phyloP scores from a whole-genome alignment of 345 rosid genomes.

The Gossypium mustelinum region DNA sequence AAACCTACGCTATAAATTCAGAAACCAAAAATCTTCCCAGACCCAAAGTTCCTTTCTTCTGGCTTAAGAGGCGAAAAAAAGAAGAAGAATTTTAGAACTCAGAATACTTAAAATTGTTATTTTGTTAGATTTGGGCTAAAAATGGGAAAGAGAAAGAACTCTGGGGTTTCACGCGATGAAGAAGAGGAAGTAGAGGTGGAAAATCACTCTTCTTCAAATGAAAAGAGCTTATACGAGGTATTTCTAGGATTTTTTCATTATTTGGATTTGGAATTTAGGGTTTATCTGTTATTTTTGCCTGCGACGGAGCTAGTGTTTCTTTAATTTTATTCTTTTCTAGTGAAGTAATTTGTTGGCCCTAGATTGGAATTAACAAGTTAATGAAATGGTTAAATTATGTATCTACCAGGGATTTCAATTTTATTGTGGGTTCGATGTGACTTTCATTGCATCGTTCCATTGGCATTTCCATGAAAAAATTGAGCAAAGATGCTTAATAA shows the following conservation, averaged over 20 bases:
- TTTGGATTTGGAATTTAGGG: background rate
- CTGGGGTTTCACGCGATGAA: constrained; percentile 43
- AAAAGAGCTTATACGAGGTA: constrained; percentile 61
- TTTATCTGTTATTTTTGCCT: background rate
- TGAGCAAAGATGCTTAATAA: constrained; percentile 1
- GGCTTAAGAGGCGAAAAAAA: background rate
- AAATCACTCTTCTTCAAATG: constrained; percentile 26
- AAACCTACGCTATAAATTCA: background rate
- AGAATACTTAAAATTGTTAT: background rate
- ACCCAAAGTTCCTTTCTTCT: background rate
- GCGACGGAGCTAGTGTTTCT: background rate
- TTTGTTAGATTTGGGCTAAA: background rate
- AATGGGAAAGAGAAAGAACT: constrained; percentile 59
- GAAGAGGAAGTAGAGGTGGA: constrained; percentile 30
- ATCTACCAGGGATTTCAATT: background rate
- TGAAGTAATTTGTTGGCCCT: background rate
- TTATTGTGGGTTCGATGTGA: background rate
- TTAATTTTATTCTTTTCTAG: background rate
- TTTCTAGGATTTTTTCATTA: background rate
- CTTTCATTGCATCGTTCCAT: background rate
- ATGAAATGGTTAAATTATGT: background rate
- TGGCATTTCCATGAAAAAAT: background rate
- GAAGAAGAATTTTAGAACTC: background rate
- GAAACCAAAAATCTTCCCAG: background rate
- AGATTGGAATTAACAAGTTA: background rate